Evolutionary conservation across 2,329 filamentous ascomycete genomes (phyloP).

Genomic region (Clarireedia monteithiana): DNA sequence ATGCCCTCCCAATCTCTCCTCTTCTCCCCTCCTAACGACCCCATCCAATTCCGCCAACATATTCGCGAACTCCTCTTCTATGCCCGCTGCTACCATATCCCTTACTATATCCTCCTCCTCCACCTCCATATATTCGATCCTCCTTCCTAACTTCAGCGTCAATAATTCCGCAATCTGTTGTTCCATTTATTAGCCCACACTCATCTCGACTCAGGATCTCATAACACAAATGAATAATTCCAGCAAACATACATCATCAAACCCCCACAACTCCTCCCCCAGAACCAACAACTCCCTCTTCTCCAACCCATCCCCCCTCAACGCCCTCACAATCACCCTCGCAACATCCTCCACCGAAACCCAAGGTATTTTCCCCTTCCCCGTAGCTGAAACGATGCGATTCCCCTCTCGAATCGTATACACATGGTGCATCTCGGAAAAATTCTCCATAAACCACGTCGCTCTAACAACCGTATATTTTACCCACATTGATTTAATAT

Average conservation of each 20-base stretch:
- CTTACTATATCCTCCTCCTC: not conserved
- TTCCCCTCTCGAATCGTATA: conserved; percentile 32
- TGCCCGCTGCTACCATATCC: not conserved
- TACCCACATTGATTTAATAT: conserved; percentile 30
- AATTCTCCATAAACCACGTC: conserved; percentile 44
- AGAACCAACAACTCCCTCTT: not conserved
- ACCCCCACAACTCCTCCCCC: not conserved
- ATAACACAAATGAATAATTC: conserved; percentile 8
- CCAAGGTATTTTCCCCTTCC: conserved; percentile 8
- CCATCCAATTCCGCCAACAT: not conserved
- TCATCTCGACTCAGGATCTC: not conserved
- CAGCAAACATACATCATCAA: not conserved
- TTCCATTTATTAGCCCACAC: not conserved
- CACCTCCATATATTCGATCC: not conserved
- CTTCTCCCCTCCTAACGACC: not conserved
- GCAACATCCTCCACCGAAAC: not conserved
- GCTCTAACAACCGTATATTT: conserved; percentile 39
- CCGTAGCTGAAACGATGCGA: conserved; percentile 37
- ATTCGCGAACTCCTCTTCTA: not conserved
- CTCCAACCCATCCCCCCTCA: not conserved
- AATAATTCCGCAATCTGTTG: not conserved
- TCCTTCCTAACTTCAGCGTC: not conserved
- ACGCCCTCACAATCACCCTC: not conserved
- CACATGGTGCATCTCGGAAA: conserved; percentile 30
- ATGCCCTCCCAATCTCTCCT: not conserved